A percentile compares a stretch with the other conserved stretches of the same genome.
Evolutionary conservation across 805 yeast species (phyloP).

Genomic region (Starmerella riodocensis): DNA sequence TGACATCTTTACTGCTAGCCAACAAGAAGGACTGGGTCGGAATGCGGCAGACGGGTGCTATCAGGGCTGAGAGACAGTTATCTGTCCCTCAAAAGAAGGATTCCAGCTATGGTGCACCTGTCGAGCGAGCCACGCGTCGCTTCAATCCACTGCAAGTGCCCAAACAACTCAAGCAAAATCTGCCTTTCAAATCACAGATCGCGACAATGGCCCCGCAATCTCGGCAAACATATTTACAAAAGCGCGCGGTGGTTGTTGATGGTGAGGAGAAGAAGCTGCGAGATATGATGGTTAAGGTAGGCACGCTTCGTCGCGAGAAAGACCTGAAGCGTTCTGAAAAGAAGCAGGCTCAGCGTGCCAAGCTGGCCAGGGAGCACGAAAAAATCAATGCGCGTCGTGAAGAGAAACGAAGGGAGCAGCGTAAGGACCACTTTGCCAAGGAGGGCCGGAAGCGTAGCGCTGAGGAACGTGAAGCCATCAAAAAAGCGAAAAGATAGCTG

Average conservation of each 20-base stretch:
- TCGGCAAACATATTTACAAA: conserved; percentile 64
- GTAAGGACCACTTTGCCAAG: conserved; percentile 65
- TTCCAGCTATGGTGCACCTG: conserved; percentile 42
- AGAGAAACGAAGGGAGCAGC: conserved; percentile 70
- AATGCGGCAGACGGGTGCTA: conserved; percentile 88
- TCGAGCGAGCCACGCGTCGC: conserved; percentile 71
- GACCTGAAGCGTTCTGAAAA: conserved; percentile 62
- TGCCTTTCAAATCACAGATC: conserved; percentile 89
- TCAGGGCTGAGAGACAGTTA: conserved; percentile 60
- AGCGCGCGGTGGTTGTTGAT: conserved; percentile 84
- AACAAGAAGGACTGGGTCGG: conserved; percentile 89
- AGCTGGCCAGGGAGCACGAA: conserved; percentile 61
- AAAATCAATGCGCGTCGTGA: conserved; percentile 54
- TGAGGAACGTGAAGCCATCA: conserved; percentile 14
- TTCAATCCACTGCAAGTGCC: conserved; percentile 87
- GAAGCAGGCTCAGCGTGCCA: conserved; percentile 63
- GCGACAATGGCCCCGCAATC: conserved; percentile 73
- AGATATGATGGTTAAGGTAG: conserved; percentile 71
- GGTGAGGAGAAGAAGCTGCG: conserved; percentile 93
- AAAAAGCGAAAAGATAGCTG: conserved; percentile 7
- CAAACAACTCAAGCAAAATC: conserved; percentile 51
- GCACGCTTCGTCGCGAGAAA: conserved; percentile 74
- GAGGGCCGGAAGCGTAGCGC: conserved; percentile 21
- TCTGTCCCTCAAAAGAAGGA: conserved; percentile 48
- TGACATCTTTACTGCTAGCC: conserved; percentile 66